These are phyloP conservation scores for Schwanniomyces etchellsii DNA, from an alignment of 1,139 yeast genomes.

Conservation along the genomic window DNA sequence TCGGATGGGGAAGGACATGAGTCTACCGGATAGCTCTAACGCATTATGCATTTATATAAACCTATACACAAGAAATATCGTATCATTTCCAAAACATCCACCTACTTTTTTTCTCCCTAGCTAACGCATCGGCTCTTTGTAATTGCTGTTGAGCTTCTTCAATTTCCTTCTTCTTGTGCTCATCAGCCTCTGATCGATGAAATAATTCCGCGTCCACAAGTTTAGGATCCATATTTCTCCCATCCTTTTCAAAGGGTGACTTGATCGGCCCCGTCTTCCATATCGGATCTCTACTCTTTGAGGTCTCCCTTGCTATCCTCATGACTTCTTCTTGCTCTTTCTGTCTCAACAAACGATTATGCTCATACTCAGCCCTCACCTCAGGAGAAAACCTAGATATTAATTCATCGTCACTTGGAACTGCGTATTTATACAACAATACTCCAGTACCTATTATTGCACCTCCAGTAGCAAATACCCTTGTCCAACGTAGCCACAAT, in stretches of 20 bases:
- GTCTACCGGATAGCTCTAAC: too few relatives aligned
- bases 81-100: constrained; percentile 21
- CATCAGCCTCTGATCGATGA: constrained; percentile 42
- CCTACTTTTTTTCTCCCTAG: constrained; percentile 23
- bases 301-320: constrained; percentile 56
- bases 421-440: constrained; percentile 59
- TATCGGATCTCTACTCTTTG: constrained; percentile 65
- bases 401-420: constrained; percentile 80
- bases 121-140: constrained; percentile 25
- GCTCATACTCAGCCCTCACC: constrained; percentile 68
- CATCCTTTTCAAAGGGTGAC: constrained; percentile 55
- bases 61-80: neutral
- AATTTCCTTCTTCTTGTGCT: constrained; percentile 39
- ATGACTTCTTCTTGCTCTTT: constrained; percentile 63
- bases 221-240: constrained; percentile 27
- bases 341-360: constrained; percentile 55
- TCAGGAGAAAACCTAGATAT: constrained; percentile 78
- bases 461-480: constrained; percentile 51
- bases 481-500: constrained; percentile 54
- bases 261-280: constrained; percentile 73
- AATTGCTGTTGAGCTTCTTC: constrained; percentile 30
- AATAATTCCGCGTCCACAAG: constrained; percentile 46
- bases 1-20: constrained; percentile 30
- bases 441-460: constrained; percentile 67
- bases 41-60: too few relatives aligned